phyloP scores from a whole-genome alignment of 2,329 filamentous ascomycete species.

The Aspergillus caelatus region DNA sequence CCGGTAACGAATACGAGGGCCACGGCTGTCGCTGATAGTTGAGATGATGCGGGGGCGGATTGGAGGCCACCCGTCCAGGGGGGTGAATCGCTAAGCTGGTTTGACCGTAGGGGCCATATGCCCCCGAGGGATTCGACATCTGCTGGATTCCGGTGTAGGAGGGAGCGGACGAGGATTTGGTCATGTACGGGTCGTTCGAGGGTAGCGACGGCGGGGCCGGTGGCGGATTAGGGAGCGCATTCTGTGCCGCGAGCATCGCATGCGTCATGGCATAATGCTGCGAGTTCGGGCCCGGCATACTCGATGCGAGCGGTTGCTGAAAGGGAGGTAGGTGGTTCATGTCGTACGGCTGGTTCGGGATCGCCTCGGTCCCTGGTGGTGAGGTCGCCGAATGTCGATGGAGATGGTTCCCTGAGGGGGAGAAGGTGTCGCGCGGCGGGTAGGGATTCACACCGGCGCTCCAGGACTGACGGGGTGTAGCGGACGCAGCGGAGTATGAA shows the following conservation, averaged over 20 bases:
- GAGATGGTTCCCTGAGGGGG: conserved; percentile 57
- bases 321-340: conserved; percentile 65
- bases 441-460: conserved; percentile 44
- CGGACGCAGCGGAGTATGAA: conserved; percentile 56
- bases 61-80: conserved; percentile 51
- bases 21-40: conserved; percentile 47
- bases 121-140: conserved; percentile 53
- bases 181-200: conserved; percentile 62
- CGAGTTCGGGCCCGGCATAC: conserved; percentile 24
- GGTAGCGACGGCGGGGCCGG: conserved; percentile 55
- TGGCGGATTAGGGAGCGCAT: conserved; percentile 29
- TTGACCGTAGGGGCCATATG: conserved; percentile 43
- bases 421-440: conserved; percentile 58
- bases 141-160: conserved; percentile 44
- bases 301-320: conserved; percentile 59
- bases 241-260: conserved; percentile 53
- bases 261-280: conserved; percentile 50
- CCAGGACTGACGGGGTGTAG: conserved; percentile 50
- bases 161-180: conserved; percentile 56
- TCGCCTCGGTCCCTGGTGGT: conserved; percentile 62
- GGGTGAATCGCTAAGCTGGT: conserved; percentile 43
- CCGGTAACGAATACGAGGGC: conserved; percentile 60
- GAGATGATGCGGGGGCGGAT: conserved; percentile 29
- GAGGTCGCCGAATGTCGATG: conserved; percentile 59
- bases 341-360: conserved; percentile 68